Conservation (phyloP, 352 stramenopile species). For the Phytophthora sansomeana region DNA sequence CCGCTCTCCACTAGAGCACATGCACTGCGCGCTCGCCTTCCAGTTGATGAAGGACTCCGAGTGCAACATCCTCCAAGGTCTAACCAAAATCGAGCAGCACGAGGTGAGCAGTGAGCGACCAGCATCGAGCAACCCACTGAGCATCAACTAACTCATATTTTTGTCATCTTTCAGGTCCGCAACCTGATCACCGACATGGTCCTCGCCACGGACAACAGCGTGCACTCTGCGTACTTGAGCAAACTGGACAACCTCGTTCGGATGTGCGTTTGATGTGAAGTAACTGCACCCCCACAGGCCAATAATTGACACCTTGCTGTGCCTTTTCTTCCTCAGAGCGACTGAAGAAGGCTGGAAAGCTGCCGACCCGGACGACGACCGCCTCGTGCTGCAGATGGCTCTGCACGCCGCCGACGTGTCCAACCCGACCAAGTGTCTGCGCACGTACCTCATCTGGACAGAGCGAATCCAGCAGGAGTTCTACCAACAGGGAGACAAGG, state of each 20-base stretch:
- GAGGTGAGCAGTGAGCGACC: constrained; percentile 45
- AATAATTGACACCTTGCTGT: not conserved
- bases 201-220: constrained; percentile 89
- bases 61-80: constrained; percentile 76
- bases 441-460: constrained; percentile 86
- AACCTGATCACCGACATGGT: constrained; percentile 89
- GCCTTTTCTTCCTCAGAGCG: constrained; percentile 25
- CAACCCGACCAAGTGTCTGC: constrained; percentile 89
- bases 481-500: constrained; percentile 95
- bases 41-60: constrained; percentile 72
- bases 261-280: constrained; percentile 36
- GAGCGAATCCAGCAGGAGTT: constrained; percentile 94
- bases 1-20: constrained; percentile 86
- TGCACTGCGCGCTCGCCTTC: constrained; percentile 87
- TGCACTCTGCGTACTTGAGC: constrained; percentile 80
- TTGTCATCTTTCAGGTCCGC: constrained; percentile 47
- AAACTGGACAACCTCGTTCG: constrained; percentile 81
- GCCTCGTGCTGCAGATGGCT: constrained; percentile 78
- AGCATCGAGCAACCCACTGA: too few relatives aligned
- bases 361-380: constrained; percentile 70
- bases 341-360: constrained; percentile 63
- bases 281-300: not conserved
- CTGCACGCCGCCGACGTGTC: constrained; percentile 94
- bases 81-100: constrained; percentile 79
- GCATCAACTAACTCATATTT: constrained; percentile 4